phyloP scores from a whole-genome alignment of 495 filamentous ascomycete species.

The Bacidia gigantensis region DNA sequence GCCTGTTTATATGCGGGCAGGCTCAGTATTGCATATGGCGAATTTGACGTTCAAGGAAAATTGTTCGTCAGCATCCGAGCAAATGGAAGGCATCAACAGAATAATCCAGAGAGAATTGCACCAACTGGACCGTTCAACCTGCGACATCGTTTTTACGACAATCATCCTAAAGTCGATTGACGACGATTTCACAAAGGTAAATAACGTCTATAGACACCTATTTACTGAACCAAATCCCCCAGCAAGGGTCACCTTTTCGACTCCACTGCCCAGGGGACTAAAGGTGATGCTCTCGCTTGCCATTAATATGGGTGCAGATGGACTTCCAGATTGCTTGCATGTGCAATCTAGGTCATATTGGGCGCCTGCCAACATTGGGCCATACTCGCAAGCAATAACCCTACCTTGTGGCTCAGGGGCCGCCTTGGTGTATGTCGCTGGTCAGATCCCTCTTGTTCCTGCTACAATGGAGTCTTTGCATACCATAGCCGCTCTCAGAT shows the following conservation, averaged over 20 bases:
- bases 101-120: conserved; percentile 19
- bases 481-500: not conserved
- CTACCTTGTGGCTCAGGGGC: conserved; percentile 27
- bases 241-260: conserved; percentile 65
- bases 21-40: conserved; percentile 17
- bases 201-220: conserved; percentile 53
- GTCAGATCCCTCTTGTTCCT: conserved; percentile 83
- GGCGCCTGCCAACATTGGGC: conserved; percentile 96
- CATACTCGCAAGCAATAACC: conserved; percentile 83
- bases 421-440: conserved; percentile 51
- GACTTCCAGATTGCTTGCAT: conserved; percentile 50
- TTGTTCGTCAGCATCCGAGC: conserved; percentile 25
- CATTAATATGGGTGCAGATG: conserved; percentile 25
- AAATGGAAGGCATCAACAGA: conserved; percentile 36
- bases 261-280: conserved; percentile 38
- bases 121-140: conserved; percentile 20
- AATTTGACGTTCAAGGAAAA: conserved; percentile 33
- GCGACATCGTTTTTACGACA: conserved; percentile 56
- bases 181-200: conserved; percentile 56
- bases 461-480: conserved; percentile 51
- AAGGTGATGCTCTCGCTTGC: conserved; percentile 49
- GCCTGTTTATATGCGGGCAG: not conserved
- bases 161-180: conserved; percentile 67
- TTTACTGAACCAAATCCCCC: conserved; percentile 67
- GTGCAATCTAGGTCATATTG: conserved; percentile 92